These are phyloP conservation scores for Saururus chinensis DNA, from an alignment of 164 flowering plant genomes.

Conservation along the genomic window DNA sequence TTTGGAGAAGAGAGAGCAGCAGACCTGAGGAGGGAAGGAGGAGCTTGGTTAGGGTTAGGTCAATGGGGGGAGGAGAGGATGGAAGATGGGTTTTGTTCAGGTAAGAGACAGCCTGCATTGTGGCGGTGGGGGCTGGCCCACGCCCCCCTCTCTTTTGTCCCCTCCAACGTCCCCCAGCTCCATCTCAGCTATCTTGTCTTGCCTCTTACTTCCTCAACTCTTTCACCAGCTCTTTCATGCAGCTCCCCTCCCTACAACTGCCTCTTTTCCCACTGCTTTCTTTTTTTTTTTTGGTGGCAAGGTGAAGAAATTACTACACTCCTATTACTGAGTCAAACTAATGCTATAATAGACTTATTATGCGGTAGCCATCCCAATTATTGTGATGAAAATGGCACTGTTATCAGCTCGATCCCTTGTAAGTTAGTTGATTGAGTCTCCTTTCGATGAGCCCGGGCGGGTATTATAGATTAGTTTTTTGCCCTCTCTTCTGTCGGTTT, in stretches of 20 bases:
- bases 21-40: background rate
- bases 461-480: too few species aligned
- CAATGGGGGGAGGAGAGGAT: background rate
- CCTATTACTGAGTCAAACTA: too few species aligned
- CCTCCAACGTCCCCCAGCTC: background rate
- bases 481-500: too few species aligned
- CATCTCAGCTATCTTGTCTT: background rate
- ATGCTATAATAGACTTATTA: too few species aligned
- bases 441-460: too few species aligned
- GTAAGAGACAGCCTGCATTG: background rate
- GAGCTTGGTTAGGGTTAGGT: background rate
- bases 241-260: slow-evolving; percentile 49
- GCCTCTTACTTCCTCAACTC: background rate
- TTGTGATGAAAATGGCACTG: slow-evolving; percentile 45
- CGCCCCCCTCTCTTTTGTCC: background rate
- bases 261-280: slow-evolving; percentile 35
- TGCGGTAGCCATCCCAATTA: too few species aligned
- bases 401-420: slow-evolving; percentile 38
- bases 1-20: too few species aligned
- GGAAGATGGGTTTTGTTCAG: background rate
- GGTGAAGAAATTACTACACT: slow-evolving; percentile 11
- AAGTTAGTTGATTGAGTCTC: too few species aligned
- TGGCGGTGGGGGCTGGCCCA: background rate
- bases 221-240: slow-evolving; percentile 20
- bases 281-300: slow-evolving; percentile 18